These are phyloP conservation scores for Penicillium occitanis DNA, from an alignment of 2,329 filamentous ascomycete species.

Conservation along the genomic window DNA sequence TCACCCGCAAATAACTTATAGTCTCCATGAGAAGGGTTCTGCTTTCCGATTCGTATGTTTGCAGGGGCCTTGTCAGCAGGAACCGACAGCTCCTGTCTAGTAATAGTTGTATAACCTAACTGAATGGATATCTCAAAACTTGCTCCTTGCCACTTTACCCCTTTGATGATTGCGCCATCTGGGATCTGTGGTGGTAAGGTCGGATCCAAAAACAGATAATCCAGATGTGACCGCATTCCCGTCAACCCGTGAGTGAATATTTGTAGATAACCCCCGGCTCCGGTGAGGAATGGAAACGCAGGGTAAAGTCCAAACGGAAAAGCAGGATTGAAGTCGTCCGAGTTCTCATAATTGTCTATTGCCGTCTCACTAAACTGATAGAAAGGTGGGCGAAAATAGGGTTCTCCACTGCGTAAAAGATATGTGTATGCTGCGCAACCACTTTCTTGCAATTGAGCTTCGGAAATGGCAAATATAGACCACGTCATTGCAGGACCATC, in stretches of 20 bases:
- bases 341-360: constrained; percentile 49
- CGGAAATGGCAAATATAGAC: constrained; percentile 60
- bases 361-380: constrained; percentile 56
- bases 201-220: constrained; percentile 18
- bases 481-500: constrained; percentile 67
- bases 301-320: constrained; percentile 49
- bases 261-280: constrained; percentile 30
- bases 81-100: neutral
- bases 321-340: constrained; percentile 54
- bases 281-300: constrained; percentile 64
- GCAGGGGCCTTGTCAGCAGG: neutral
- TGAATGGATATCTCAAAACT: constrained; percentile 20
- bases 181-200: constrained; percentile 19
- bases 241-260: constrained; percentile 21
- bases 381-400: constrained; percentile 61
- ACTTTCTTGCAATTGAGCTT: constrained; percentile 58
- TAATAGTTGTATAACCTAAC: constrained; percentile 13
- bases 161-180: constrained; percentile 14
- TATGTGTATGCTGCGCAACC: constrained; percentile 65
- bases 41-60: constrained; percentile 10
- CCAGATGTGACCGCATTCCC: constrained; percentile 13
- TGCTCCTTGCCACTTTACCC: constrained; percentile 20
- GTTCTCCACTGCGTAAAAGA: constrained; percentile 56
- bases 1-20: constrained; percentile 13
- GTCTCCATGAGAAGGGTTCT: neutral